Evolutionary conservation across 179 eudicot species (phyloP), one percentile per base, ranked within the genome.

Genomic region (Silene vulgaris): DNA sequence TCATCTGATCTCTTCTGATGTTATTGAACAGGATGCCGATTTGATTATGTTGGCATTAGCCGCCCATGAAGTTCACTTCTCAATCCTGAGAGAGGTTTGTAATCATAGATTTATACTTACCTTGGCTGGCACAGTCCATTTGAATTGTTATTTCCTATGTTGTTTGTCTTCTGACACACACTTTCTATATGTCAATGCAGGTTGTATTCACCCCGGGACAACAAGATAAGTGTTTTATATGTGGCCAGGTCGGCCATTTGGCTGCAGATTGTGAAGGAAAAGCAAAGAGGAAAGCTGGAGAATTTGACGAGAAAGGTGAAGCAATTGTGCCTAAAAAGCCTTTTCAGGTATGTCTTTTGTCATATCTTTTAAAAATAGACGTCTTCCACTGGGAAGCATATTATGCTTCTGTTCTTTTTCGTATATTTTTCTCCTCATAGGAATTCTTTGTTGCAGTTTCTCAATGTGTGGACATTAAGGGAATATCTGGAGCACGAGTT

Each of bases 51-150:
- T 93, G 83, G 98, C 89, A 63, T 77, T 93, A 79, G 97, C 98
- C 50, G 89, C 98, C 32, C 98, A 93, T 80, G 98, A 93, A 84
- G 86, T 93, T 83, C 98, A 93, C 83, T 93, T 93, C 77, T 87
- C 98, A 32, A 91, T 93, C 43, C 91, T 93, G 26, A 89, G 98
- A 82, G 98, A 93, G 96, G 97, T 91, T 71, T 67, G 80, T 78
- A 28, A 59, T 68, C 65, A 66, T 70, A 30, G 29, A 30, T 50
- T 19, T 28, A 29, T 14, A n/a, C 52, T 67, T 28, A 26, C 30
- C 9, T n/a, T 20, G n/a, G 19, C 20, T 72, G 28, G 67, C 67
- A 12, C 37, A 40, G 17, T 62, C 19, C 2, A 17, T 21, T 61
- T 62, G 45, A 52, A 16, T 52, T 52, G 65, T 62, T 20, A 62